Evolutionary conservation across 495 filamentous ascomycete species (phyloP).

Genomic region (Massariosphaeria phaeospora): DNA sequence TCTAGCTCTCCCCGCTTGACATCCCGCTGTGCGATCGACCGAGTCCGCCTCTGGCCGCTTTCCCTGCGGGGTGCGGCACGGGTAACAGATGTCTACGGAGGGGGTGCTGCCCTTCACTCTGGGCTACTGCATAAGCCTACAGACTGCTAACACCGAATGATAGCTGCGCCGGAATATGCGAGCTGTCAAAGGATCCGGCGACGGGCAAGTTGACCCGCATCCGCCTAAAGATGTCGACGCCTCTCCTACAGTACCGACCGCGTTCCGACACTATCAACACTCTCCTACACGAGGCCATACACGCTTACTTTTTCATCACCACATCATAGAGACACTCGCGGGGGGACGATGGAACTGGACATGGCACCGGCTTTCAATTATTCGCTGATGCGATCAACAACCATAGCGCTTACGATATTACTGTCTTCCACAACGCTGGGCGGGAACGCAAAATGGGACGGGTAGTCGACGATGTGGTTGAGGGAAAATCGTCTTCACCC

Average conservation of each 20-base stretch:
- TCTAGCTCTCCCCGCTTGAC: neutral
- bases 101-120: neutral
- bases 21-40: neutral
- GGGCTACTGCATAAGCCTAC: neutral
- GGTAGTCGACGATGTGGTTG: constrained; percentile 6
- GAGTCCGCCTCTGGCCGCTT: no score
- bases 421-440: constrained; percentile 37
- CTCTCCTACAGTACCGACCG: constrained; percentile 39
- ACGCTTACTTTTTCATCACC: constrained; percentile 42
- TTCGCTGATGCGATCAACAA: constrained; percentile 38
- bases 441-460: no score
- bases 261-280: constrained; percentile 38
- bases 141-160: neutral
- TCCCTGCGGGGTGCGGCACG: neutral
- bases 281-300: constrained; percentile 40
- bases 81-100: neutral
- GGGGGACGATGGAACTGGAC: constrained; percentile 39
- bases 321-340: constrained; percentile 38
- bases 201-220: constrained; percentile 37
- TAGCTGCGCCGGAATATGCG: constrained; percentile 41
- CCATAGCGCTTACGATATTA: constrained; percentile 36
- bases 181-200: constrained; percentile 34
- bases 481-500: neutral
- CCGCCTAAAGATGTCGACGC: constrained; percentile 38
- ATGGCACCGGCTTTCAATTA: constrained; percentile 38